phyloP scores from a whole-genome alignment of 768 basidiomycete species.

The Suillus cothurnatus region DNA sequence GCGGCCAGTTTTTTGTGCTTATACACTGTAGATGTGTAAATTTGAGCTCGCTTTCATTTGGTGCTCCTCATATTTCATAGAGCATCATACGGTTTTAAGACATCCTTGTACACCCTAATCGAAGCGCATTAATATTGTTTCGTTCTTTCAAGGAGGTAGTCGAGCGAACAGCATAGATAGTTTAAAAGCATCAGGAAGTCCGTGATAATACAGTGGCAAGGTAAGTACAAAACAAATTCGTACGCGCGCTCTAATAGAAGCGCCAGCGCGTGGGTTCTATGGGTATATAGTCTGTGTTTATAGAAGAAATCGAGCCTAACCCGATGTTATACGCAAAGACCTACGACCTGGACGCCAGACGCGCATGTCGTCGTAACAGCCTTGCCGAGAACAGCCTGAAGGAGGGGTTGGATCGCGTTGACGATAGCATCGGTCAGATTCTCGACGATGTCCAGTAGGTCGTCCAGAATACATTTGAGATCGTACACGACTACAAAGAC shows the following conservation, averaged over 20 bases:
- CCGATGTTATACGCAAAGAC: constrained; percentile 19
- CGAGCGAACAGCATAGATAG: constrained; percentile 4
- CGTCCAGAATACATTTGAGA: constrained; percentile 62
- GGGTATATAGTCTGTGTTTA: constrained; percentile 25
- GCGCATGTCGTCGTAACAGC: constrained; percentile 26
- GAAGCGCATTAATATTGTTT: not conserved
- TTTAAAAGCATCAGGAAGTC: constrained; percentile 2
- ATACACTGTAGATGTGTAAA: not conserved
- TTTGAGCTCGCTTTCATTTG: not conserved
- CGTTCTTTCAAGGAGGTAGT: not conserved
- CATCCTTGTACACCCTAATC: not conserved
- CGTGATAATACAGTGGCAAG: constrained; percentile 31
- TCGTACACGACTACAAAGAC: constrained; percentile 51
- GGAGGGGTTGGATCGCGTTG: constrained; percentile 41
- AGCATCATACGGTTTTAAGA: not conserved
- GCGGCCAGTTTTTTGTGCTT: too few species aligned
- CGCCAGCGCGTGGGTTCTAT: constrained; percentile 28
- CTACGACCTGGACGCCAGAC: constrained; percentile 20
- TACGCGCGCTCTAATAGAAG: constrained; percentile 16
- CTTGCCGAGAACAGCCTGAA: constrained; percentile 29
- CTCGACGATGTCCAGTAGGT: constrained; percentile 49
- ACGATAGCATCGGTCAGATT: constrained; percentile 50
- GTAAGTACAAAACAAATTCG: constrained; percentile 33
- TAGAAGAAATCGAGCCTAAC: constrained; percentile 34
- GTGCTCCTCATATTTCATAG: not conserved